Evolutionary conservation across 2,329 filamentous ascomycete species (phyloP).

Genomic region (Stagonosporopsis tanaceti): DNA sequence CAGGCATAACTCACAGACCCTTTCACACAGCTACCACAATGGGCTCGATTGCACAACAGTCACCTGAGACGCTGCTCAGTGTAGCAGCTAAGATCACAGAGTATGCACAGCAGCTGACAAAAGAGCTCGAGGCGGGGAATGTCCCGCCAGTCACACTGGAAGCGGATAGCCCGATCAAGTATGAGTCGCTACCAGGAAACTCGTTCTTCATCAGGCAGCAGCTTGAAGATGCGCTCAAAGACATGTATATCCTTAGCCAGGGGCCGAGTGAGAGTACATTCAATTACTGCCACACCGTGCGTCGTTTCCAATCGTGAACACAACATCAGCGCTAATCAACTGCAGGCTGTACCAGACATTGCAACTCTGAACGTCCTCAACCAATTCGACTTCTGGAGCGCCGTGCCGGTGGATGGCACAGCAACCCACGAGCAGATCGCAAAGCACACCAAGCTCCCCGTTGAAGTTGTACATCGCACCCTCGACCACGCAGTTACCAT

Average conservation of each 20-base stretch:
- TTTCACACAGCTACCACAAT: slow-evolving; percentile 13
- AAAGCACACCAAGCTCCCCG: slow-evolving; percentile 31
- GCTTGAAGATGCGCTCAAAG: slow-evolving; percentile 56
- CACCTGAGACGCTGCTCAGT: slow-evolving; percentile 50
- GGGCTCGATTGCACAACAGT: slow-evolving; percentile 27
- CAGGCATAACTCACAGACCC: background rate
- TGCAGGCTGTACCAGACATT: slow-evolving; percentile 55
- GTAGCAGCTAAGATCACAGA: slow-evolving; percentile 58
- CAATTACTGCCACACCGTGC: slow-evolving; percentile 42
- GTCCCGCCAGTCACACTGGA: slow-evolving; percentile 55
- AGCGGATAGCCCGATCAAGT: slow-evolving; percentile 54
- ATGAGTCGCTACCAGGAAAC: slow-evolving; percentile 54
- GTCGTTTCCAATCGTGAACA: background rate
- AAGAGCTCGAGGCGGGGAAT: slow-evolving; percentile 54
- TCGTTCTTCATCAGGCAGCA: slow-evolving; percentile 56
- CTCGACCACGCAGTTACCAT: slow-evolving; percentile 47
- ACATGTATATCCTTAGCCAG: slow-evolving; percentile 58
- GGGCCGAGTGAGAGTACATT: slow-evolving; percentile 62
- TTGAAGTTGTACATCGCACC: slow-evolving; percentile 42
- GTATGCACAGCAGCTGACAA: slow-evolving; percentile 54
- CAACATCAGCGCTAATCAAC: background rate
- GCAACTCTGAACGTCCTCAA: slow-evolving; percentile 59
- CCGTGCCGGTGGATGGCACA: slow-evolving; percentile 58
- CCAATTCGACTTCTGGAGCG: slow-evolving; percentile 62
- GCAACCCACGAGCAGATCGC: slow-evolving; percentile 51